Evolutionary conservation across 768 basidiomycete genomes (phyloP), one percentile per base, ranked within the genome.

Genomic region (Hypholoma fasciculare): DNA sequence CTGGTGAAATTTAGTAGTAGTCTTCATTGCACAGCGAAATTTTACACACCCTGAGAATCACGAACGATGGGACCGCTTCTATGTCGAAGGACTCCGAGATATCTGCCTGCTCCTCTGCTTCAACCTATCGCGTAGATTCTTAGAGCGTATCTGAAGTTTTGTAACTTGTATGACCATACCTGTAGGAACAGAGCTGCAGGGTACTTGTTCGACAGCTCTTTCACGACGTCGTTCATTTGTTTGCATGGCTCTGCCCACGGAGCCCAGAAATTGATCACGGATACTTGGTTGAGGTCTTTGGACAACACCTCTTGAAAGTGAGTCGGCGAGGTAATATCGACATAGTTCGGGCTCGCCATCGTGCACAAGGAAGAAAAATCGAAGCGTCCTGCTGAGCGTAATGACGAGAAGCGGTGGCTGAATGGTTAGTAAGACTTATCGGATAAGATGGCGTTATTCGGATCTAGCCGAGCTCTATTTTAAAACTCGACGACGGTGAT

Each of bases 191-290:
- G 77, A 1, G 90, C 71, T 2, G 76, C 63, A 0, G 85, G 77
- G 67, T 93, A 82, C 69, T 90, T 89, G 61, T 81, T 84, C 1
- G 94, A 84, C 46, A 96, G 79, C 65, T 91, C 89, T 8, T 67
- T 59, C 16, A 90, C 83, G 5, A 95, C 84, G 44, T 86, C 78
- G 75, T 94, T 95, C 89, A 97, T 96, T 65, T 88, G 82, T 65
- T 81, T 81, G 78, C 96, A 98, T 40, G 95, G 94, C 60, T 85
- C 90, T 0, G 94, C 97, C 93, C 94, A 90, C 72, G 85, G 78
- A 43, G 96, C 92, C 90, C 94, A 96, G 72, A 98, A 99, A 75
- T 91, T 93, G 68, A 97, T 86, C 38, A 96, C 78, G 4, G 95
- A 95, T 20, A 96, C 82, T 19, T 91, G 79, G 17, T 82, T 73